Evolutionary conservation across 805 yeast species (phyloP).

Genomic region (Nakazawaea siamensis): DNA sequence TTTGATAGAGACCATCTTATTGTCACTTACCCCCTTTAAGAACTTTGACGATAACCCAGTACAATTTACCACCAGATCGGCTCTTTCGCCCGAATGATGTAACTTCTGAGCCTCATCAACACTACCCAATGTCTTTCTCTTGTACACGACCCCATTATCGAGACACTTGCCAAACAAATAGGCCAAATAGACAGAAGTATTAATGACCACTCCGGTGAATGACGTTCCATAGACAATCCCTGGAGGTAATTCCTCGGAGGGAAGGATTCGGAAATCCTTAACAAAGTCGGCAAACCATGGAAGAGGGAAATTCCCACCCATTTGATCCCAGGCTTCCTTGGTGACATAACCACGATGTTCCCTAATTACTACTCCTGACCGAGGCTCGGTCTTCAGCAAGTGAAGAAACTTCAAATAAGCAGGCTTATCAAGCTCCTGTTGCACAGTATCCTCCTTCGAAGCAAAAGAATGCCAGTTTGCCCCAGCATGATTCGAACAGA

Average conservation of each 20-base stretch:
- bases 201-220: constrained; percentile 48
- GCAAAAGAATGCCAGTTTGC: constrained; percentile 69
- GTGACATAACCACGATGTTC: constrained; percentile 14
- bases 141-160: constrained; percentile 38
- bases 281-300: constrained; percentile 48
- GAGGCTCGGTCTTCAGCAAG: constrained; percentile 38
- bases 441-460: constrained; percentile 22
- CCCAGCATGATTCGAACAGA: constrained; percentile 65
- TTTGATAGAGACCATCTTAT: constrained; percentile 39
- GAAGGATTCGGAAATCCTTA: constrained; percentile 28
- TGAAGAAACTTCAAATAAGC: constrained; percentile 39
- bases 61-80: constrained; percentile 49
- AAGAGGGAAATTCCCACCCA: constrained; percentile 10
- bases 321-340: constrained; percentile 12
- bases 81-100: constrained; percentile 28
- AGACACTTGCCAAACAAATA: constrained; percentile 40
- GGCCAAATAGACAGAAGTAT: constrained; percentile 48
- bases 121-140: constrained; percentile 30
- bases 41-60: constrained; percentile 42
- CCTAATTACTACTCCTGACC: constrained; percentile 36
- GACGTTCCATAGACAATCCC: constrained; percentile 32
- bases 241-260: constrained; percentile 26
- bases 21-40: constrained; percentile 38
- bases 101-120: constrained; percentile 41
- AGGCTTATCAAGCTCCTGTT: constrained; percentile 33